These are phyloP conservation scores for Coemansia sp. DNA, from an alignment of 192 early-diverging fungal species.

Conservation along the genomic window DNA sequence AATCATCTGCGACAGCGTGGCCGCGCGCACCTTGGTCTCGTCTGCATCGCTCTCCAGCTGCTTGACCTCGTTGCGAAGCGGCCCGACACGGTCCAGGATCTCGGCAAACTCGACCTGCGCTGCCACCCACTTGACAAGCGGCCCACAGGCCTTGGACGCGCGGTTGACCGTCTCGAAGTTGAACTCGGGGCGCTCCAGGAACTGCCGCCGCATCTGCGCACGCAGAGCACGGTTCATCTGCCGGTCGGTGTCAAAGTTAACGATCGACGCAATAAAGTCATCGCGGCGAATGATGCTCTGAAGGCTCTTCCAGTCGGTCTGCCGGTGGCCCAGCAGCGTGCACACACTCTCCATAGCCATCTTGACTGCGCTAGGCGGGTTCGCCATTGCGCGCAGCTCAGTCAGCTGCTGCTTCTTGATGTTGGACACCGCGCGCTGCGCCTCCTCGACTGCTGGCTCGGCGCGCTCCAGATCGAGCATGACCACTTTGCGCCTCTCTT, in stretches of 20 bases:
- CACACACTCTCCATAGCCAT: constrained; percentile 98
- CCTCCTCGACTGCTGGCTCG: constrained; percentile 95
- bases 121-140: constrained; percentile 95
- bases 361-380: constrained; percentile 95
- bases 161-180: constrained; percentile 96
- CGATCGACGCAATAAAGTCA: constrained; percentile 96
- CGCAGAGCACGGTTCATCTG: constrained; percentile 76
- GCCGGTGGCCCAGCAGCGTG: constrained; percentile 81
- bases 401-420: constrained; percentile 97
- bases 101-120: constrained; percentile 93
- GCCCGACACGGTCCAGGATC: constrained; percentile 94
- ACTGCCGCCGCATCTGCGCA: constrained; percentile 77
- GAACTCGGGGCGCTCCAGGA: constrained; percentile 80
- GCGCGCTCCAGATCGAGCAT: constrained; percentile 89
- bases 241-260: constrained; percentile 89
- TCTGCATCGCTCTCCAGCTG: constrained; percentile 78
- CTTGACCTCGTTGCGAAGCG: constrained; percentile 89
- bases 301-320: constrained; percentile 89
- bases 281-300: constrained; percentile 88
- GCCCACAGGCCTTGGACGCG: constrained; percentile 98
- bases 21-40: constrained; percentile 68
- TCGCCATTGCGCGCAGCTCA: constrained; percentile 95
- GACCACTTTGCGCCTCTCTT: constrained; percentile 75
- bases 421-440: constrained; percentile 87
- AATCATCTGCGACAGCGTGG: constrained; percentile 76